These are phyloP conservation scores for Zymoseptoria tritici DNA, from an alignment of 2,329 filamentous ascomycete genomes.

Conservation along the genomic window DNA sequence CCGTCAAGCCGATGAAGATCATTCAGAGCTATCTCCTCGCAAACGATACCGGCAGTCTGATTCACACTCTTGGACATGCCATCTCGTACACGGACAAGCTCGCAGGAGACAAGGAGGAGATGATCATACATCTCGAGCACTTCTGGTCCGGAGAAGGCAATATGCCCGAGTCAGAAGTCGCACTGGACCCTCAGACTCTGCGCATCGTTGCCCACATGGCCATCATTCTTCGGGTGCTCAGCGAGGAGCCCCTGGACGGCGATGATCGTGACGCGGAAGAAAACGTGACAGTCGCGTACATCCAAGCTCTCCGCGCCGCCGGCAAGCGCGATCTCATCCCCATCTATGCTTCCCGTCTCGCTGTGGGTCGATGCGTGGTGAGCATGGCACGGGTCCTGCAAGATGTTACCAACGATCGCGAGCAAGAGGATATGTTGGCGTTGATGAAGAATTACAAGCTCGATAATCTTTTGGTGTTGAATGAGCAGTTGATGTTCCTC, in stretches of 20 bases:
- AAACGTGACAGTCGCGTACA: slow-evolving; percentile 73
- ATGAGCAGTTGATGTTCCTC: slow-evolving; percentile 49
- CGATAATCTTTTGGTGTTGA: slow-evolving; percentile 65
- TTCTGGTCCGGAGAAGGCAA: slow-evolving; percentile 11
- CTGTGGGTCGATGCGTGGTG: slow-evolving; percentile 55
- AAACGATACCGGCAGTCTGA: slow-evolving; percentile 43
- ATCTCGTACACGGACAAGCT: slow-evolving; percentile 33
- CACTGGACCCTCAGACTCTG: slow-evolving; percentile 37
- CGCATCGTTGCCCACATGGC: slow-evolving; percentile 48
- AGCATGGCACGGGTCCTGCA: slow-evolving; percentile 71
- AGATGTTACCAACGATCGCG: slow-evolving; percentile 57
- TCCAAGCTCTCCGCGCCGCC: slow-evolving; percentile 66
- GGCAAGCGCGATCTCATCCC: slow-evolving; percentile 73
- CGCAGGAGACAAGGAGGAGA: slow-evolving; percentile 16
- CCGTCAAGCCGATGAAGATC: slow-evolving; percentile 60
- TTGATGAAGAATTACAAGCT: slow-evolving; percentile 70
- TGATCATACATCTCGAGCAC: slow-evolving; percentile 19
- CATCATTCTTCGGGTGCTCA: slow-evolving; percentile 50
- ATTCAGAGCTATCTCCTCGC: slow-evolving; percentile 70
- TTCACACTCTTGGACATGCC: slow-evolving; percentile 37
- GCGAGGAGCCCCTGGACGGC: slow-evolving; percentile 39
- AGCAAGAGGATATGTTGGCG: slow-evolving; percentile 61
- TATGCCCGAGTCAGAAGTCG: slow-evolving; percentile 28
- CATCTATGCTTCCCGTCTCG: slow-evolving; percentile 76
- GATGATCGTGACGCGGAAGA: slow-evolving; percentile 51